phyloP scores from a whole-genome alignment of 305 asterid species.

The Fraxinus latifolia region DNA sequence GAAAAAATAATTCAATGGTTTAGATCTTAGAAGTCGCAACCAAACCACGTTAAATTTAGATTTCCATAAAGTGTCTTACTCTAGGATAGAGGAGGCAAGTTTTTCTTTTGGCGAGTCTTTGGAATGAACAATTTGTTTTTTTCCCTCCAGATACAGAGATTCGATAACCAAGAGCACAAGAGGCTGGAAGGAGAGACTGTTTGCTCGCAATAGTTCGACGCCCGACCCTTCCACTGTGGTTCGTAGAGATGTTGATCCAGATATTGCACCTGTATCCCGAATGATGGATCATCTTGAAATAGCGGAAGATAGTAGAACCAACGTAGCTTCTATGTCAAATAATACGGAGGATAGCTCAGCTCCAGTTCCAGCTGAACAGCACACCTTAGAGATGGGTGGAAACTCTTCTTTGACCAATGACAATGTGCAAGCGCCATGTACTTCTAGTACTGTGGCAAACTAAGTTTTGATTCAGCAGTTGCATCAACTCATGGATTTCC shows the following conservation, averaged over 20 bases:
- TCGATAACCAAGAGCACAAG: slow-evolving; percentile 79
- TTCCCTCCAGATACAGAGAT: slow-evolving; percentile 63
- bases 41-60: not conserved
- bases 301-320: slow-evolving; percentile 20
- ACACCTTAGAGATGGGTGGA: slow-evolving; percentile 26
- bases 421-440: slow-evolving; percentile 36
- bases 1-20: not conserved
- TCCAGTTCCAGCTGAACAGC: slow-evolving; percentile 26
- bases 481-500: slow-evolving; percentile 24
- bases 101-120: not conserved
- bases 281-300: slow-evolving; percentile 38
- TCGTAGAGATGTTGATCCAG: slow-evolving; percentile 38
- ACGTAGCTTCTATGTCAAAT: slow-evolving; percentile 14
- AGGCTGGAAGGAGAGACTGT: slow-evolving; percentile 91
- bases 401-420: slow-evolving; percentile 35
- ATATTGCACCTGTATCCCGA: slow-evolving; percentile 33
- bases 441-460: slow-evolving; percentile 51
- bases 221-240: slow-evolving; percentile 34
- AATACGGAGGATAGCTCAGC: slow-evolving; percentile 31
- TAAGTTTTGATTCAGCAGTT: slow-evolving; percentile 23
- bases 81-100: not conserved
- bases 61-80: not conserved
- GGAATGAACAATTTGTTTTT: slow-evolving; percentile 11
- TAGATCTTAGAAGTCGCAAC: not conserved
- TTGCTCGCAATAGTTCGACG: slow-evolving; percentile 51